Percentiles rank a stretch among this genome's conserved stretches.
Conservation (phyloP, 495 filamentous ascomycete genomes). For the Penicillium angulare region DNA sequence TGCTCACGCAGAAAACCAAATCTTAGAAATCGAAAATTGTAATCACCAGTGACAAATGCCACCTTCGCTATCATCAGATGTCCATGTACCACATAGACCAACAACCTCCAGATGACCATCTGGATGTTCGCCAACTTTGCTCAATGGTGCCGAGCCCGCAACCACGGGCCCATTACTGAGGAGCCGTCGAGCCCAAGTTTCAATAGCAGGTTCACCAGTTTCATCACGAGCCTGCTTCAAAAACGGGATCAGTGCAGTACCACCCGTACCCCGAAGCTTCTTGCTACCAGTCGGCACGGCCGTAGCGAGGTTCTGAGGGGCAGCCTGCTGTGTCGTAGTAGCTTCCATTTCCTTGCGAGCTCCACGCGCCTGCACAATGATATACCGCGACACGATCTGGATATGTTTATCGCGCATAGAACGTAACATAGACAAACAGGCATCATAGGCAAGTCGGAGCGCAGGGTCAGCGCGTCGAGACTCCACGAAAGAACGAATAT, state of each 20-base stretch:
- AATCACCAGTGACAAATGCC: conserved; percentile 66
- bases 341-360: conserved; percentile 48
- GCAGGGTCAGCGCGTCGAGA: conserved; percentile 55
- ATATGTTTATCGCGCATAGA: conserved; percentile 91
- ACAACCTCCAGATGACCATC: conserved; percentile 65
- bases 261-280: conserved; percentile 85
- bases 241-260: conserved; percentile 89
- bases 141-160: conserved; percentile 46
- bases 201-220: conserved; percentile 87
- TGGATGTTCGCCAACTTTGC: conserved; percentile 65
- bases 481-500: conserved; percentile 85
- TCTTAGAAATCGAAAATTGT: background rate
- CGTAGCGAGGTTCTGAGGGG: conserved; percentile 65
- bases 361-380: conserved; percentile 67
- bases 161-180: conserved; percentile 56
- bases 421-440: conserved; percentile 87
- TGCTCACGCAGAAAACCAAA: conserved; percentile 14
- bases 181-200: conserved; percentile 74
- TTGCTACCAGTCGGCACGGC: conserved; percentile 44
- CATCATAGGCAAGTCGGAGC: conserved; percentile 81
- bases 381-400: conserved; percentile 93
- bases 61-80: conserved; percentile 76
- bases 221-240: conserved; percentile 94
- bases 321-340: conserved; percentile 39
- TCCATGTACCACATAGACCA: conserved; percentile 83